Conservation (phyloP, 176 grass and related monocot species). For the Aechmea fasciata region DNA sequence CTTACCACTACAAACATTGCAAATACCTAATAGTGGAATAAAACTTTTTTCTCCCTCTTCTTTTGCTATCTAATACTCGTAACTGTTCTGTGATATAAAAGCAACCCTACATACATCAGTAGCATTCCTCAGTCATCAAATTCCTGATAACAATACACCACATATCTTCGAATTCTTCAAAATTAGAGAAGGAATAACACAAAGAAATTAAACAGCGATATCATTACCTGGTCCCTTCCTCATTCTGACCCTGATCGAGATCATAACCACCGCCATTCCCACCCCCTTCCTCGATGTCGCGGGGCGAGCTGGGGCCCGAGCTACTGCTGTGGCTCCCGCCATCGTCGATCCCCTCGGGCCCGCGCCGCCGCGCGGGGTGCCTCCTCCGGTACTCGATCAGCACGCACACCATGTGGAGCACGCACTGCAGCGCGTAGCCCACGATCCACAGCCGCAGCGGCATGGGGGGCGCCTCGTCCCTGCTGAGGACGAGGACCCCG, state of each 20-base stretch:
- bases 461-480: constrained; percentile 27
- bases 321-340: background rate
- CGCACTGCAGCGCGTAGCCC: constrained; percentile 49
- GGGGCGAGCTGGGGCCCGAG: background rate
- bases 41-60: too few species aligned
- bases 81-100: too few species aligned
- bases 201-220: background rate
- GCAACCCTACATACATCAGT: too few species aligned
- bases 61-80: too few species aligned
- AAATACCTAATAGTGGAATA: too few species aligned
- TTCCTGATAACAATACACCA: background rate
- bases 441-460: constrained; percentile 52
- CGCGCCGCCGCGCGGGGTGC: background rate
- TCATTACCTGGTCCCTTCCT: constrained; percentile 18
- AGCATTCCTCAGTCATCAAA: too few species aligned
- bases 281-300: constrained; percentile 9
- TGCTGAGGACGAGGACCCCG: constrained; percentile 34
- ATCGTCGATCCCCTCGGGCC: background rate
- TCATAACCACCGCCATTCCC: constrained; percentile 30
- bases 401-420: constrained; percentile 57
- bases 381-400: constrained; percentile 43
- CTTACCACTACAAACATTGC: too few species aligned
- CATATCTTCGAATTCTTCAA: background rate
- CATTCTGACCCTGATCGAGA: constrained; percentile 5
- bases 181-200: background rate